These are phyloP conservation scores for Gillenia trifoliata DNA, from an alignment of 306 rosid genomes.

Conservation along the genomic window DNA sequence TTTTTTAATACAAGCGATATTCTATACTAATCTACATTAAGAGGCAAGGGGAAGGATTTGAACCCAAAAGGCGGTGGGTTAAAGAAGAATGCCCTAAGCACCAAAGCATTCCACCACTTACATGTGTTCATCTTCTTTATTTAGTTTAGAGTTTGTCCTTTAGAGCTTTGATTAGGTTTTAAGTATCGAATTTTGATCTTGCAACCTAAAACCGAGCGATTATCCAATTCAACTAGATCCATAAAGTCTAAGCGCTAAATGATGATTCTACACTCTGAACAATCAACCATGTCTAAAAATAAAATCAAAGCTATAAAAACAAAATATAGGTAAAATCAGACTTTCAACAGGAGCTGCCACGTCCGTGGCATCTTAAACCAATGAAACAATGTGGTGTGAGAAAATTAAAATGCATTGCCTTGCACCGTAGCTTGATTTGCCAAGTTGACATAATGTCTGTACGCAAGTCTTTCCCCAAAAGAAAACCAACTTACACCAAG, in stretches of 20 bases:
- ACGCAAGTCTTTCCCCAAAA: not conserved
- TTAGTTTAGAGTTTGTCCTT: not conserved
- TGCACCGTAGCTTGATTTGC: not conserved
- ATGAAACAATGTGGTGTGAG: no score
- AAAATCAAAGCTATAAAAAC: no score
- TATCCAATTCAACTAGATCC: no score
- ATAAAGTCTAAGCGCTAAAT: no score
- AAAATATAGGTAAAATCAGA: no score
- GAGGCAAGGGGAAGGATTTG: not conserved
- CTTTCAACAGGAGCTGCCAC: no score
- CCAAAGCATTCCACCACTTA: no score
- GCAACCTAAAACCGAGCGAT: not conserved
- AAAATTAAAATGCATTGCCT: not conserved
- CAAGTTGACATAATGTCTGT: not conserved
- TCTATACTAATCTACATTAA: no score
- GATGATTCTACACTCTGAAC: not conserved
- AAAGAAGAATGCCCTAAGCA: not conserved
- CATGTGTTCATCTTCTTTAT: not conserved
- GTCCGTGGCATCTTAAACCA: no score
- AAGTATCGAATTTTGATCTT: not conserved
- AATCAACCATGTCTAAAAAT: no score
- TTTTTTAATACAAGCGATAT: not conserved
- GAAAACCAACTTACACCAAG: not conserved
- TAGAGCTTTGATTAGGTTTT: not conserved
- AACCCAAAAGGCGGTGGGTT: not conserved